These are phyloP conservation scores for Nemania sp. DNA, from an alignment of 2,329 filamentous ascomycete genomes.

Conservation along the genomic window DNA sequence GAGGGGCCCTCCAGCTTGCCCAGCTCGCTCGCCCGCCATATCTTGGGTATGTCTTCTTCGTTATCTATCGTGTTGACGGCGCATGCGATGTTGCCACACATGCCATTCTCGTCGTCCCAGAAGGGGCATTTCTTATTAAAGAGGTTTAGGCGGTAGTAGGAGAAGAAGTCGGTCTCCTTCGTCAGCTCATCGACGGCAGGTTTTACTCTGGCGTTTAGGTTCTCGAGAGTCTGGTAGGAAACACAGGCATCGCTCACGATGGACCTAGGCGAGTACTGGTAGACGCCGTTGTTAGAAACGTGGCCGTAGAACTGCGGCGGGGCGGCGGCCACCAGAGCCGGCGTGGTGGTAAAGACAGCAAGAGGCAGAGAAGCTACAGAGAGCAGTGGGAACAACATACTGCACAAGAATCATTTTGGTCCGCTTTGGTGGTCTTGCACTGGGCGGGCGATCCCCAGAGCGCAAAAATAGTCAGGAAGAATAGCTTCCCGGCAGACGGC, in stretches of 20 bases:
- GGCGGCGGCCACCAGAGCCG: conserved; percentile 41
- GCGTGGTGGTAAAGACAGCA: conserved; percentile 36
- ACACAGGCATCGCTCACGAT: conserved; percentile 96
- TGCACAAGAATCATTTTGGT: conserved; percentile 62
- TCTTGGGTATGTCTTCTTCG: conserved; percentile 90
- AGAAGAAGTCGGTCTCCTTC: conserved; percentile 94
- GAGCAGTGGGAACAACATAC: conserved; percentile 57
- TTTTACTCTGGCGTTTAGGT: conserved; percentile 80
- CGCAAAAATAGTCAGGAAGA: conserved; percentile 68
- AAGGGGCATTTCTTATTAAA: conserved; percentile 96
- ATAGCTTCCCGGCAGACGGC: conserved; percentile 66
- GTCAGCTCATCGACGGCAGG: conserved; percentile 85
- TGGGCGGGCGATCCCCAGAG: conserved; percentile 63
- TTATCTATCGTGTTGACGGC: conserved; percentile 95
- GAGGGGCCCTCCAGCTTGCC: conserved; percentile 92
- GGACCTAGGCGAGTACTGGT: conserved; percentile 85
- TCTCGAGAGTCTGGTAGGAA: conserved; percentile 90
- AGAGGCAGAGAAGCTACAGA: conserved; percentile 40
- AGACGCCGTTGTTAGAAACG: conserved; percentile 56
- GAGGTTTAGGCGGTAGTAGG: conserved; percentile 94
- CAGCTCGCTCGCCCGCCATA: conserved; percentile 92
- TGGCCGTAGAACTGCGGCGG: conserved; percentile 42
- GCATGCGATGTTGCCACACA: conserved; percentile 97
- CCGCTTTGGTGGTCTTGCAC: conserved; percentile 55
- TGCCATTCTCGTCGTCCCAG: conserved; percentile 91